Evolutionary conservation across 352 stramenopile genomes (phyloP).

Genomic region (Globisporangium radiosum): DNA sequence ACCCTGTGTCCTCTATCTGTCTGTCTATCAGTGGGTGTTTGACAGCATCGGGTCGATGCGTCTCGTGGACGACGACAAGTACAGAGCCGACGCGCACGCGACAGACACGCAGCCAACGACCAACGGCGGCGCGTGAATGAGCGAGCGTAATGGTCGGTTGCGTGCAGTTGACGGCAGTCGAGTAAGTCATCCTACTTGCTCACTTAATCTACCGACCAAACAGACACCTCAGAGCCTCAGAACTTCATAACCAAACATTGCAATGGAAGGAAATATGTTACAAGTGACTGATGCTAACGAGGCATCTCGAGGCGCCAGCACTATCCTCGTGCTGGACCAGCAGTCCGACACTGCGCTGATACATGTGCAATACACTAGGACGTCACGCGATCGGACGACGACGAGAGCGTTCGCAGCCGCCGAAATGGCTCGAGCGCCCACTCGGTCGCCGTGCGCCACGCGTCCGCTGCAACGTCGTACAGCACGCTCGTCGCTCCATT

Average conservation of each 20-base stretch:
- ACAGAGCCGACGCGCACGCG: constrained; percentile 2
- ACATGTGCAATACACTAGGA: neutral
- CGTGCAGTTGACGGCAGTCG: too few relatives aligned
- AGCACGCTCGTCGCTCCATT: constrained; percentile 24
- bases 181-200: too few relatives aligned
- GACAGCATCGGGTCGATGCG: constrained; percentile 69
- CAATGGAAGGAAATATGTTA: neutral
- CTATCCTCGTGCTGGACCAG: neutral
- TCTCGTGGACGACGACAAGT: constrained; percentile 37
- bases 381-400: constrained; percentile 1
- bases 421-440: constrained; percentile 41
- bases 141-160: too few relatives aligned
- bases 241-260: neutral
- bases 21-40: constrained; percentile 47
- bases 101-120: too few relatives aligned
- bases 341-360: neutral
- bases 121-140: too few relatives aligned
- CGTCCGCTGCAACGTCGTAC: constrained; percentile 50
- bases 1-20: neutral
- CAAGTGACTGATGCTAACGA: neutral
- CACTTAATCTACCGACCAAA: too few relatives aligned
- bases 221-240: too few relatives aligned
- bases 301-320: neutral
- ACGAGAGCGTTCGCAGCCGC: constrained; percentile 26
- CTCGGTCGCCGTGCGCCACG: constrained; percentile 34